Conservation (phyloP, 129 eudicot genomes). For the Centaurea solstitialis region DNA sequence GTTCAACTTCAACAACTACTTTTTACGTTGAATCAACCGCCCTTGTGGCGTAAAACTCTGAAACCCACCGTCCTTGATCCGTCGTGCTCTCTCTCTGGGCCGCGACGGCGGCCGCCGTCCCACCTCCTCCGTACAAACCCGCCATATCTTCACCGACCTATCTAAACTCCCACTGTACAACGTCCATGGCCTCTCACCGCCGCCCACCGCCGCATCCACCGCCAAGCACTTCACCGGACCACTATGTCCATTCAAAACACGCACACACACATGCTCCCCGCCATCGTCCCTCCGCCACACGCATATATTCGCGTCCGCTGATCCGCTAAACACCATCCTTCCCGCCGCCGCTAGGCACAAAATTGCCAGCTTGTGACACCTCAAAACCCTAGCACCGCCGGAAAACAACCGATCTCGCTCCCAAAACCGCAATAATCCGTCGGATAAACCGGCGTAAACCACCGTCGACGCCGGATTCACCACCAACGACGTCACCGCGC, state of each 20-base stretch:
- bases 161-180: slow-evolving; percentile 79
- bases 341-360: slow-evolving; percentile 54
- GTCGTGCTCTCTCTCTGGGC: slow-evolving; percentile 4
- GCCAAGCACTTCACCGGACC: slow-evolving; percentile 79
- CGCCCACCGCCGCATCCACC: slow-evolving; percentile 40
- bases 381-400: slow-evolving; percentile 57
- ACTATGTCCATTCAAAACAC: slow-evolving; percentile 68
- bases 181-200: slow-evolving; percentile 36
- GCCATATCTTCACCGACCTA: slow-evolving; percentile 79
- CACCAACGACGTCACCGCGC: slow-evolving; percentile 65
- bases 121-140: slow-evolving; percentile 39
- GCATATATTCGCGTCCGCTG: slow-evolving; percentile 74
- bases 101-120: slow-evolving; percentile 1
- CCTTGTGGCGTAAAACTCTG: slow-evolving; percentile 26
- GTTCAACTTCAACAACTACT: slow-evolving; percentile 3
- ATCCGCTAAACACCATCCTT: slow-evolving; percentile 63
- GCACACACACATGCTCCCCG: slow-evolving; percentile 59
- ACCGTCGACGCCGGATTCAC: slow-evolving; percentile 39
- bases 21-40: slow-evolving; percentile 9
- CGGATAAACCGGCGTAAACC: slow-evolving; percentile 73
- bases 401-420: slow-evolving; percentile 50
- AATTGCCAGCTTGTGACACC: slow-evolving; percentile 60
- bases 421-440: slow-evolving; percentile 67
- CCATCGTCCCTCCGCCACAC: slow-evolving; percentile 73
- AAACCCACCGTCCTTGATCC: slow-evolving; percentile 11